Percentiles rank a stretch among this genome's conserved stretches.
phyloP scores from a whole-genome alignment of 768 basidiomycete genomes.

The Tricholoma furcatifolium region DNA sequence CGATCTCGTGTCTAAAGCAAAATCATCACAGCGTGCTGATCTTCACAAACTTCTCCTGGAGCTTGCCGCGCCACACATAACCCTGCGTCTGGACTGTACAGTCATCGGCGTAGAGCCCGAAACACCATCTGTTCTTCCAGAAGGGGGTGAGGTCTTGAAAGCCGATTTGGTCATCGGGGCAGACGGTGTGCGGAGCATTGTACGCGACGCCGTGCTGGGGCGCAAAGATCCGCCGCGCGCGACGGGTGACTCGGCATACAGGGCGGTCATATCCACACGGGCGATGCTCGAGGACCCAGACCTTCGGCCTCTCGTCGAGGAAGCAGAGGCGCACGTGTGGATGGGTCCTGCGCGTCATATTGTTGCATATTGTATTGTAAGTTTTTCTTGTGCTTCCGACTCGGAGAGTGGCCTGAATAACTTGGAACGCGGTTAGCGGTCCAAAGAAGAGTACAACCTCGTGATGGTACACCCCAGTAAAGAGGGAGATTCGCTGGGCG shows the following conservation, averaged over 20 bases:
- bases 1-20: conserved; percentile 9
- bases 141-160: conserved; percentile 39
- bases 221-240: conserved; percentile 42
- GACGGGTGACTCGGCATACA: conserved; percentile 66
- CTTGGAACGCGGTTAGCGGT: not conserved
- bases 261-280: conserved; percentile 48
- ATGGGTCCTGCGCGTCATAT: conserved; percentile 48
- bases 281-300: conserved; percentile 50
- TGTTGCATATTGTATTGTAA: conserved; percentile 35
- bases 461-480: not conserved
- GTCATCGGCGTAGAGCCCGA: conserved; percentile 8
- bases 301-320: conserved; percentile 48
- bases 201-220: conserved; percentile 50
- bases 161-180: conserved; percentile 49
- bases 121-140: conserved; percentile 31
- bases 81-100: conserved; percentile 30
- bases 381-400: conserved; percentile 8
- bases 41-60: conserved; percentile 35
- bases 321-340: conserved; percentile 55
- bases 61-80: conserved; percentile 34
- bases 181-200: conserved; percentile 48
- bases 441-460: not conserved
- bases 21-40: conserved; percentile 43
- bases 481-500: no score
- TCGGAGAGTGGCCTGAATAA: not conserved